Evolutionary conservation across 2,329 filamentous ascomycete species (phyloP).

Genomic region (Colletotrichum echinochloae): DNA sequence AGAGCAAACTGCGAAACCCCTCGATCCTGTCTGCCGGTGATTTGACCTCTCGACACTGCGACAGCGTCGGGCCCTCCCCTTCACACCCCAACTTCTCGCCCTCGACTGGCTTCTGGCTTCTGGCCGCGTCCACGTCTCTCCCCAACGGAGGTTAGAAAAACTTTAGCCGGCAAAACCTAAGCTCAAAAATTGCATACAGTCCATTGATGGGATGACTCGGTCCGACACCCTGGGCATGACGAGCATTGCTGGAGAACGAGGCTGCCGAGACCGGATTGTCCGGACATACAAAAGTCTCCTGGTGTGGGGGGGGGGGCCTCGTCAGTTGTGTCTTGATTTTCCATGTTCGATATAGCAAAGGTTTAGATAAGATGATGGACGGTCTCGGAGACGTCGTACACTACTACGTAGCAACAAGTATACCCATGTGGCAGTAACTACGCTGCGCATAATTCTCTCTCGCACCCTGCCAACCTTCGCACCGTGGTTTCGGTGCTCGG

Average conservation of each 20-base stretch:
- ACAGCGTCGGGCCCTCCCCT: background rate
- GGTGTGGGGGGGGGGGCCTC: background rate
- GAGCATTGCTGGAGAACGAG: background rate
- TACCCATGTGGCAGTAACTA: background rate
- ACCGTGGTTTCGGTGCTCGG: background rate
- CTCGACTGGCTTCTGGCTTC: slow-evolving; percentile 14
- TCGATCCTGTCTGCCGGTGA: slow-evolving; percentile 35
- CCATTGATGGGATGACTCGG: background rate
- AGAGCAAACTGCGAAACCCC: slow-evolving; percentile 27
- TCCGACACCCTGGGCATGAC: background rate
- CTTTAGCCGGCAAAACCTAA: slow-evolving; percentile 21
- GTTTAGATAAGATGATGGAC: background rate
- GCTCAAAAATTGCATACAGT: background rate
- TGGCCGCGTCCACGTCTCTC: background rate
- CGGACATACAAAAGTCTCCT: background rate
- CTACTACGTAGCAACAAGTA: background rate
- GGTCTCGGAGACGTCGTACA: background rate
- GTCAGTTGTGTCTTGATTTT: background rate
- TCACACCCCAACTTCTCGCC: background rate
- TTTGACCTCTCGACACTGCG: too few species aligned
- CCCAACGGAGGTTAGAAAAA: slow-evolving; percentile 4
- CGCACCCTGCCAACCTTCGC: background rate
- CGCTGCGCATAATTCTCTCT: background rate
- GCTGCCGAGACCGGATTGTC: background rate
- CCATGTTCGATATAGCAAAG: background rate